Evolutionary conservation across 306 rosid species (phyloP), one percentile per base, ranked within the genome.

Genomic region (Fragaria ananassa): DNA sequence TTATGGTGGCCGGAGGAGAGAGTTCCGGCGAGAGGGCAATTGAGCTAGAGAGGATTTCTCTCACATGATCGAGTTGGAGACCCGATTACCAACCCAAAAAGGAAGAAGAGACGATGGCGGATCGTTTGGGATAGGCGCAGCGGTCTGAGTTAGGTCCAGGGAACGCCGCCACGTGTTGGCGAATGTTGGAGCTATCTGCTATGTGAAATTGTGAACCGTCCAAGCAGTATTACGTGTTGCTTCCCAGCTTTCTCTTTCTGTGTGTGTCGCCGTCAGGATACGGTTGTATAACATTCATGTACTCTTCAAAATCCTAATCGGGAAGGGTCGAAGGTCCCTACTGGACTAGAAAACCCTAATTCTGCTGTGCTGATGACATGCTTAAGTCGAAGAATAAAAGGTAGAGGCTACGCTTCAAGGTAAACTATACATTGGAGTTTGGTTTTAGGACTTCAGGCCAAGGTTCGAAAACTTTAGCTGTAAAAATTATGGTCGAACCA

Each of bases 81-180:
- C 29, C 29, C 29, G 29, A 27, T 27, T 27, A 27, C 29, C 29
- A 27, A 1, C 29, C 29, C 1, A 27, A 27, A 27, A 27, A 27
- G 29, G 29, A 27, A 27, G 29, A 27, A 27, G 29, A 27, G 29
- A 27, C 29, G 29, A 27, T 27, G 29, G 1, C 29, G 1, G 29
- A 27, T 27, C 29, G 29, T 27, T 27, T 27, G 29, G 29, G 29
- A 27, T 1, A 1, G 29, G 29, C 29, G 29, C 1, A 1, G 1
- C 29, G 29, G 1, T 27, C 1, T 27, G 29, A 27, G n/a, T n/a
- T n/a, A n/a, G 8, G 42, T 39, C 9, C 0, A 70, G 46, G 37
- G 14, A 25, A 25, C 15, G 23, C 23, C 2, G 70, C 79, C 89
- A 87, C 87, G 82, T 76, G 87, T 76, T 84, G 8, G 23, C 25